Conservation (phyloP, 2,329 filamentous ascomycete species). For the Paraphoma sp. region DNA sequence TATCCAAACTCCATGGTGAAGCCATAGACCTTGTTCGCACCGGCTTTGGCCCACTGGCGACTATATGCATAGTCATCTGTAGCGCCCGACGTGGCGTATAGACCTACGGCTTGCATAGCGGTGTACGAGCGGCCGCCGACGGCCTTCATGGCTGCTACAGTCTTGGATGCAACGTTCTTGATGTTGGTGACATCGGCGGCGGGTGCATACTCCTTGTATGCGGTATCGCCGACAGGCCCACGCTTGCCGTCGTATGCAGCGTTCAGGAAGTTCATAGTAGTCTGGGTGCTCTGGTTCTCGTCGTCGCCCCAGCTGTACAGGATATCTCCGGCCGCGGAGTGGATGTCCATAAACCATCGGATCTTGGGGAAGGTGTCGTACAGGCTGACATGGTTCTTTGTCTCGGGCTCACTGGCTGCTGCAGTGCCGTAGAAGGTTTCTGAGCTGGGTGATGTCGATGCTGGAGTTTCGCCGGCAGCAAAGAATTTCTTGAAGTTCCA, state of each 20-base stretch:
- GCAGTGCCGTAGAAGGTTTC: conserved; percentile 60
- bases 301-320: conserved; percentile 67
- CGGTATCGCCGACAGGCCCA: conserved; percentile 60
- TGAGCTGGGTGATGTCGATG: conserved; percentile 53
- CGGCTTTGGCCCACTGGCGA: conserved; percentile 41
- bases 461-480: conserved; percentile 44
- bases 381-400: conserved; percentile 61
- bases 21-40: conserved; percentile 49
- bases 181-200: conserved; percentile 42
- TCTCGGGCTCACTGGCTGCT: conserved; percentile 64
- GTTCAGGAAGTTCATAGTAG: conserved; percentile 62
- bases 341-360: conserved; percentile 66
- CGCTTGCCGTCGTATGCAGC: conserved; percentile 59
- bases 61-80: conserved; percentile 50
- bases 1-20: conserved; percentile 51
- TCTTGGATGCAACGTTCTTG: conserved; percentile 41
- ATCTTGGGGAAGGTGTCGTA: conserved; percentile 59
- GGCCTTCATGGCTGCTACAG: conserved; percentile 45
- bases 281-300: conserved; percentile 55
- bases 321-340: conserved; percentile 61
- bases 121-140: conserved; percentile 46
- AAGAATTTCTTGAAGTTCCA: conserved; percentile 62
- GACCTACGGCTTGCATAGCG: conserved; percentile 41
- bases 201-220: conserved; percentile 55
- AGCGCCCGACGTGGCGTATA: conserved; percentile 48